Conservation (phyloP, 2,329 filamentous ascomycete genomes). For the Aspergillaceae sp. region DNA sequence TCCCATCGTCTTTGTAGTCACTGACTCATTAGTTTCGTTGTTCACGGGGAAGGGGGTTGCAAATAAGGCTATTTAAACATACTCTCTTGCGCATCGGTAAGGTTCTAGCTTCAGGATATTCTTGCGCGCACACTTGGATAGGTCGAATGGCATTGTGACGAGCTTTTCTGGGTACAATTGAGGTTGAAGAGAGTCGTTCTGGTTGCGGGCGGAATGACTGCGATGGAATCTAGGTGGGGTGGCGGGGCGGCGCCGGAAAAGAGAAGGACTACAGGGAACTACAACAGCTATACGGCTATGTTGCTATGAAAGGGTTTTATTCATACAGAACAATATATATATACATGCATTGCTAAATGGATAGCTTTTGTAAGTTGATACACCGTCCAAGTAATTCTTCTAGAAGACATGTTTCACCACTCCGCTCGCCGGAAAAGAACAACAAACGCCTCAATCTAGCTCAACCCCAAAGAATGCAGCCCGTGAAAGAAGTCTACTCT, state of each 20-base stretch:
- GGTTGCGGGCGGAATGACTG: not conserved
- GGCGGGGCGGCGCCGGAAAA: slow-evolving; percentile 16
- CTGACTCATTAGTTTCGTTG: slow-evolving; percentile 40
- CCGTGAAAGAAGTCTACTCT: slow-evolving; percentile 8
- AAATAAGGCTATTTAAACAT: slow-evolving; percentile 26
- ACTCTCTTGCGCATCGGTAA: slow-evolving; percentile 77
- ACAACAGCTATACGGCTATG: too few species aligned
- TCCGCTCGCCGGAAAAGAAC: not conserved
- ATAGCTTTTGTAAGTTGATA: not conserved
- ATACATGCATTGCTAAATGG: slow-evolving; percentile 1
- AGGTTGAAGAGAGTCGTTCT: not conserved
- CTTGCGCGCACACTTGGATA: slow-evolving; percentile 63
- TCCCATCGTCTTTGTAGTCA: slow-evolving; percentile 98
- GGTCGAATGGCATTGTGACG: slow-evolving; percentile 50
- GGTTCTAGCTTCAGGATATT: slow-evolving; percentile 71
- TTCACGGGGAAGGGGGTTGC: slow-evolving; percentile 3
- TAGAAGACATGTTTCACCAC: slow-evolving; percentile 6
- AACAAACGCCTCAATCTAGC: slow-evolving; percentile 12
- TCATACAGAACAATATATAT: not conserved
- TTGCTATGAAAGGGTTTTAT: too few species aligned
- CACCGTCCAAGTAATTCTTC: not conserved
- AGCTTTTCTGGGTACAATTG: not conserved
- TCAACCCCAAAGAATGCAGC: not conserved
- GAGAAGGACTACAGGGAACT: not conserved
- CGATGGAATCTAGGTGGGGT: slow-evolving; percentile 10